Evolutionary conservation across 78 protist species (phyloP).

Genomic region (Planoprotostelium fungivorum): DNA sequence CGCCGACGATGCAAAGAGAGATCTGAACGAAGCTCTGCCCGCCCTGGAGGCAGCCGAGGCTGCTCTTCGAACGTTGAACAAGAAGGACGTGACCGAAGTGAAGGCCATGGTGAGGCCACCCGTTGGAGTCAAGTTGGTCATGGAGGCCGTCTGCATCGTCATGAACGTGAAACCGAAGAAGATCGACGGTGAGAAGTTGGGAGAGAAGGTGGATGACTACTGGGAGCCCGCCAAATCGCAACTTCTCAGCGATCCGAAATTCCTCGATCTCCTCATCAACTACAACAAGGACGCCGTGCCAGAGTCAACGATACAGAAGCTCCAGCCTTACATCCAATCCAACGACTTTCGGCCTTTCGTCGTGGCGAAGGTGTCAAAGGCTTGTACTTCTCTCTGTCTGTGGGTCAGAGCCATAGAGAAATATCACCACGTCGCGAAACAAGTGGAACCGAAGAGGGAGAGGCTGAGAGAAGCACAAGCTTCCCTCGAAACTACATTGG

Average conservation of each 20-base stretch:
- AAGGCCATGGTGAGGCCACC: conserved; percentile 65
- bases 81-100: conserved; percentile 66
- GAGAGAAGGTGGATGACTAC: conserved; percentile 70
- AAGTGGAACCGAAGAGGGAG: conserved; percentile 79
- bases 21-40: conserved; percentile 84
- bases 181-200: background rate
- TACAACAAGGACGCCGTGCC: conserved; percentile 76
- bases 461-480: conserved; percentile 41
- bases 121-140: conserved; percentile 67
- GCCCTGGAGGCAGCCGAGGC: conserved; percentile 75
- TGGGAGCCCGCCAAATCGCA: conserved; percentile 63
- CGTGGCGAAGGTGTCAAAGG: conserved; percentile 55
- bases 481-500: conserved; percentile 29
- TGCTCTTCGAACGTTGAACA: conserved; percentile 51
- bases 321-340: conserved; percentile 65
- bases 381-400: conserved; percentile 79
- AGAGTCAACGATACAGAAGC: conserved; percentile 19
- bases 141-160: conserved; percentile 82
- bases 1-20: conserved; percentile 46
- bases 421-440: conserved; percentile 63
- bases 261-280: conserved; percentile 44
- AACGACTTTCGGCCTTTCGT: conserved; percentile 57
- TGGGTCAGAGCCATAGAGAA: conserved; percentile 84
- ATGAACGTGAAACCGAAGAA: conserved; percentile 24
- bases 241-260: conserved; percentile 35